Evolutionary conservation across 108 stramenopile species (phyloP), one percentile per base, ranked within the genome.

Genomic region (Skeletonema marinoi): DNA sequence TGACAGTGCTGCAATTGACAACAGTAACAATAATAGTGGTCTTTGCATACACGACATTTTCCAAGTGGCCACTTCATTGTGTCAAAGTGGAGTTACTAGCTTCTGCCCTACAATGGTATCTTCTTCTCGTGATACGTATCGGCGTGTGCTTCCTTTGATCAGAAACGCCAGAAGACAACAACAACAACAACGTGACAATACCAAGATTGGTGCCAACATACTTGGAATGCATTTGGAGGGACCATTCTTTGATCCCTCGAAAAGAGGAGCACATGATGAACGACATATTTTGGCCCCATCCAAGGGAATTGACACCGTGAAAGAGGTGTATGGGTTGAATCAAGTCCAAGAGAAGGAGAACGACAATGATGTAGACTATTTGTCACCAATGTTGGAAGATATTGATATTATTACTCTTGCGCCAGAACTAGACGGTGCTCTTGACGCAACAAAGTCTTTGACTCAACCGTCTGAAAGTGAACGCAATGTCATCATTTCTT

Each of bases 221-320:
- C 54, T 89, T 11, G 88, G 88, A 2, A 69, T 85, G 74, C 88
- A 89, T 70, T 67, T 89, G 3, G 88, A 87, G 70, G 88, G 88
- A 17, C 88, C 88, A 14, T 86, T 85, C 69, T 87, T 89, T 59
- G 72, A 68, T 29, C 68, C 31, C 29, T 56, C 60, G 4, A 83
- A 83, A 67, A 74, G 73, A 35, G 88, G 88, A 14, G 88, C 88
- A 2, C 88, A 89, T 60, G 80, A 84, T 29, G 13, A 33, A 11
- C 66, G 50, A 38, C 70, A 83, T 56, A 80, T 85, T 54, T n/a
- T 42, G 51, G 36, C 78, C 17, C 71, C 80, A 3, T 14, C 48
- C 19, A 33, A 58, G 14, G 81, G 77, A 38, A 62, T 73, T 29
- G 59, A 29, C 12, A 67, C 76, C 14, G 38, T 78, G 2, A 61